phyloP scores from a whole-genome alignment of 176 grass and related monocot genomes.

The Paspalum notatum region DNA sequence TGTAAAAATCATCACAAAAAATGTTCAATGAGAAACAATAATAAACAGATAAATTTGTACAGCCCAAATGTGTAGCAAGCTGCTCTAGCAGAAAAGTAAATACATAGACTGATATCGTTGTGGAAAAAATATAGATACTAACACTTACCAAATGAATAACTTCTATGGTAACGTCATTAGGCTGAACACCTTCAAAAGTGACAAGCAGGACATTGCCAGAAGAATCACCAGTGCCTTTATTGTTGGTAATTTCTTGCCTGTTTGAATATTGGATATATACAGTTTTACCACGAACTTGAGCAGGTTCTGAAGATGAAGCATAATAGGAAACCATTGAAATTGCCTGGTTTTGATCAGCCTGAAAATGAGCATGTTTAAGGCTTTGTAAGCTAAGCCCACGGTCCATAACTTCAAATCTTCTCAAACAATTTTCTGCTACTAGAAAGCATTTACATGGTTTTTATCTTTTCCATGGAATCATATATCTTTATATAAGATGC shows the following conservation, averaged over 20 bases:
- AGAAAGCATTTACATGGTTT: background rate
- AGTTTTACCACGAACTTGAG: conserved; percentile 96
- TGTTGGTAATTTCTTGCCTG: conserved; percentile 93
- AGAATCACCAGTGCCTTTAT: conserved; percentile 76
- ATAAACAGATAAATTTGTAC: background rate
- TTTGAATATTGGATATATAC: conserved; percentile 98
- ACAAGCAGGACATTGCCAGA: conserved; percentile 90
- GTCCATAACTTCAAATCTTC: conserved; percentile 18
- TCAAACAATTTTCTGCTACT: background rate
- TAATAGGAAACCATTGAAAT: conserved; percentile 97
- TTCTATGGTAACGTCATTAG: conserved; percentile 92
- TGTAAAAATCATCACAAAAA: background rate
- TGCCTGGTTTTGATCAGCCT: conserved; percentile 94
- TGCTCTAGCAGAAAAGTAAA: background rate
- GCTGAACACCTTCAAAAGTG: conserved; percentile 83
- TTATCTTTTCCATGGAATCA: conserved; percentile 11
- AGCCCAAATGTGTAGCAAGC: background rate
- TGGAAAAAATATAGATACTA: background rate
- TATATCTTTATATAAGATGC: background rate
- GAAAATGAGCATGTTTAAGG: conserved; percentile 36
- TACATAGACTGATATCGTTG: background rate
- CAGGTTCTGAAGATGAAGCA: conserved; percentile 82
- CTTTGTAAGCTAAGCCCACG: background rate
- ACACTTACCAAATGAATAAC: conserved; percentile 92
- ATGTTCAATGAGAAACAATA: background rate